Percentiles rank a stretch among this genome's conserved stretches.
phyloP scores from a whole-genome alignment of 202 grass and related monocot genomes.

The Hordeum pubiflorum region DNA sequence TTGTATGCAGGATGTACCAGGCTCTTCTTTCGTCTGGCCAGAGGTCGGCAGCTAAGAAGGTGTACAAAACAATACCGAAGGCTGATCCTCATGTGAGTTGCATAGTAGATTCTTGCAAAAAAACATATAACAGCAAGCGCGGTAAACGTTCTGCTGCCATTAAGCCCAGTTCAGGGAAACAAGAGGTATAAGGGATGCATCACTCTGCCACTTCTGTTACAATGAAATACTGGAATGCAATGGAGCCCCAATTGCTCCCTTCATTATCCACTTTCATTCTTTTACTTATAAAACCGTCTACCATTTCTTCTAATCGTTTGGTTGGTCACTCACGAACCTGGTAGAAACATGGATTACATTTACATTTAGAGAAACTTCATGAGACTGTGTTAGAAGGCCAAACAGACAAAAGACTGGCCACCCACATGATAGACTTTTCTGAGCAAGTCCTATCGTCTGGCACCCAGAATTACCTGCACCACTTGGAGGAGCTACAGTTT shows the following conservation, averaged over 20 bases:
- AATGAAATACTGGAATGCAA: constrained; percentile 11
- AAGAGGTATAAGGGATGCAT: constrained; percentile 4
- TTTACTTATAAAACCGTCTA: neutral
- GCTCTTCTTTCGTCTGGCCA: constrained; percentile 44
- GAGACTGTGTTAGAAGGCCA: neutral
- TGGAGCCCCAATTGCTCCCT: constrained; percentile 7
- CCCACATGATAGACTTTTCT: neutral
- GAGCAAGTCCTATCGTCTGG: neutral
- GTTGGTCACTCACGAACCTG: neutral
- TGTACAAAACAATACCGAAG: constrained; percentile 43
- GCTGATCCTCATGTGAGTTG: constrained; percentile 47
- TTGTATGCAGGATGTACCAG: constrained; percentile 77
- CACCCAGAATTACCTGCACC: constrained; percentile 2
- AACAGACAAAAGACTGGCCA: neutral
- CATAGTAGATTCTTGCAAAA: constrained; percentile 45
- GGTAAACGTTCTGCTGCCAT: neutral
- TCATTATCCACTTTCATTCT: neutral
- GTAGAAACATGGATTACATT: neutral
- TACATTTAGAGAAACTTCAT: neutral
- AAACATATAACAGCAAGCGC: neutral
- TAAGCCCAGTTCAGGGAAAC: neutral
- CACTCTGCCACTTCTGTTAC: neutral
- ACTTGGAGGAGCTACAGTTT: constrained; percentile 30
- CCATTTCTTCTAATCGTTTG: neutral
- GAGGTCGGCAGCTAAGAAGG: constrained; percentile 16